Conservation (phyloP, 2,329 filamentous ascomycete genomes). For the Nemania sp. region DNA sequence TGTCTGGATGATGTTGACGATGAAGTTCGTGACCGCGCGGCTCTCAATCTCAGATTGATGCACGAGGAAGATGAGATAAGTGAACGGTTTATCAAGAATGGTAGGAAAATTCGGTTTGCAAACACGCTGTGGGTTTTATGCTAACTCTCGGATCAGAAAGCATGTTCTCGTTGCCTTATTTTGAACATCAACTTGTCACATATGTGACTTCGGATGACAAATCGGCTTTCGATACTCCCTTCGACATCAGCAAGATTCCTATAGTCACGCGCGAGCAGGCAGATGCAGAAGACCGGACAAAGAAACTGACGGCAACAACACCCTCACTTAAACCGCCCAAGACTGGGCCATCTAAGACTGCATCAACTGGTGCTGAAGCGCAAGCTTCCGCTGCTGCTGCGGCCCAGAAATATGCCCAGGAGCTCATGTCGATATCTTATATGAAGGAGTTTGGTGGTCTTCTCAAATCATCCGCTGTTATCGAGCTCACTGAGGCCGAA, state of each 20-base stretch:
- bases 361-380: constrained; percentile 70
- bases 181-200: constrained; percentile 96
- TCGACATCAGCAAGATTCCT: constrained; percentile 89
- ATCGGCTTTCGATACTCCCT: constrained; percentile 79
- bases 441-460: constrained; percentile 86
- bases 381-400: constrained; percentile 76
- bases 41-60: constrained; percentile 90
- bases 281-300: constrained; percentile 91
- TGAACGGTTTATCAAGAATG: constrained; percentile 87
- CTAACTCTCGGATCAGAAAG: constrained; percentile 64
- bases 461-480: constrained; percentile 83
- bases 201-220: constrained; percentile 94
- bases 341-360: constrained; percentile 72
- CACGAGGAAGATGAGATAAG: constrained; percentile 87
- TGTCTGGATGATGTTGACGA: constrained; percentile 97
- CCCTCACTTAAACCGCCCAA: constrained; percentile 94
- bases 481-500: constrained; percentile 94
- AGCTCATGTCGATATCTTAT: constrained; percentile 86
- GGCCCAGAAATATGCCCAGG: constrained; percentile 86
- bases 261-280: constrained; percentile 95
- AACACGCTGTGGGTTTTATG: neutral
- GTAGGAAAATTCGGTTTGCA: constrained; percentile 50
- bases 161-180: constrained; percentile 91
- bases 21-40: constrained; percentile 93
- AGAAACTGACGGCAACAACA: constrained; percentile 92